Percentiles rank a stretch among this genome's conserved stretches.
Evolutionary conservation across 176 grass and related monocot genomes (phyloP).

Genomic region (Hordeum vulgare): DNA sequence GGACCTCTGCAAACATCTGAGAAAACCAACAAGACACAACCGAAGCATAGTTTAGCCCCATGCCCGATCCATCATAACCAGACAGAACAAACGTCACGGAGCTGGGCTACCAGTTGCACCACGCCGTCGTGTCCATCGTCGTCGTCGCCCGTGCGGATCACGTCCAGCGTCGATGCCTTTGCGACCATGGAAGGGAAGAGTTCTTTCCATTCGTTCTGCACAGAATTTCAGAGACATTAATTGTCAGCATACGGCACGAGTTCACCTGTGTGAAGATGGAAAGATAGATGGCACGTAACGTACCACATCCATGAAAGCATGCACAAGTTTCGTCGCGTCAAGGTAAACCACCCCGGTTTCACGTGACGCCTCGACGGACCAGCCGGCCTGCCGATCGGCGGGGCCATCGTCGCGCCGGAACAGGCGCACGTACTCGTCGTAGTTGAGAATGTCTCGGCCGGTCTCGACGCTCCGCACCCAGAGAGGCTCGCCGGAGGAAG

Average conservation of each 20-base stretch:
- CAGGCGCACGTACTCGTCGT: slow-evolving; percentile 71
- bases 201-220: slow-evolving; percentile 69
- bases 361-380: slow-evolving; percentile 57
- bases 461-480: slow-evolving; percentile 69
- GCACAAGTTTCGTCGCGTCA: slow-evolving; percentile 45
- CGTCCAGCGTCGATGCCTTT: slow-evolving; percentile 37
- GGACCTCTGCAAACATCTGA: slow-evolving; percentile 79
- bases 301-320: slow-evolving; percentile 73
- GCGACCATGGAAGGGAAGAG: slow-evolving; percentile 67
- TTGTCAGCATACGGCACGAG: neutral
- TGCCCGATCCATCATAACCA: neutral
- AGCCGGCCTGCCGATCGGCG: slow-evolving; percentile 5
- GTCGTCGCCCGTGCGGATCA: slow-evolving; percentile 27
- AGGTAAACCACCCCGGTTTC: slow-evolving; percentile 47
- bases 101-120: slow-evolving; percentile 45
- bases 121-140: slow-evolving; percentile 41
- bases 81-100: neutral
- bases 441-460: slow-evolving; percentile 60
- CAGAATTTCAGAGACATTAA: neutral
- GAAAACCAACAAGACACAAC: neutral
- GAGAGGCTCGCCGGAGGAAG: slow-evolving; percentile 48
- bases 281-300: neutral
- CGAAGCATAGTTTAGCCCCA: neutral
- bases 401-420: slow-evolving; percentile 20
- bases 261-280: neutral